Conservation (phyloP, 73 alveolate species). For the Symbiodinium pilosum region DNA sequence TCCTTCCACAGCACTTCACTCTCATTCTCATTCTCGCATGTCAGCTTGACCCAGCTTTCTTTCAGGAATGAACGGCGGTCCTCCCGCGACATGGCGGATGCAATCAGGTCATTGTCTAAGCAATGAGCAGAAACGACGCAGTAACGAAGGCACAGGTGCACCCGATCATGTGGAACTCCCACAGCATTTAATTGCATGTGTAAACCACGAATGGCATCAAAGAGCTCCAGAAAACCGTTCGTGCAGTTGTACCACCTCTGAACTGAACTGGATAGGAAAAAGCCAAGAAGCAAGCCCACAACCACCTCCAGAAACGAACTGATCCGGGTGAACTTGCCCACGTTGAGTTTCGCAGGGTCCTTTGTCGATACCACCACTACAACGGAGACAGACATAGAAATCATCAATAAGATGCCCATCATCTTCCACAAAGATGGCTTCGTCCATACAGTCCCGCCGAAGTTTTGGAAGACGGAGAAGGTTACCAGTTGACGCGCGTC, state of each 20-base stretch:
- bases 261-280: slow-evolving; percentile 77
- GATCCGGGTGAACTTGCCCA: slow-evolving; percentile 26
- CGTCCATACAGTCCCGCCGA: slow-evolving; percentile 90
- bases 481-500: slow-evolving; percentile 76
- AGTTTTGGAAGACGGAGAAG: slow-evolving; percentile 48
- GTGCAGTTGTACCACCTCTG: slow-evolving; percentile 94
- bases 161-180: slow-evolving; percentile 68
- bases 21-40: slow-evolving; percentile 6
- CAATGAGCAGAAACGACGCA: slow-evolving; percentile 75
- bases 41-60: slow-evolving; percentile 38
- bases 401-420: slow-evolving; percentile 74
- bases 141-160: slow-evolving; percentile 82
- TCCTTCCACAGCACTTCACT: not conserved
- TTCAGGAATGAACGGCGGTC: slow-evolving; percentile 24
- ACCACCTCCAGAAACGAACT: slow-evolving; percentile 77
- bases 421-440: slow-evolving; percentile 82
- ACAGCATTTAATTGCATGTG: slow-evolving; percentile 79
- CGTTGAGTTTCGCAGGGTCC: slow-evolving; percentile 86
- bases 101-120: slow-evolving; percentile 40
- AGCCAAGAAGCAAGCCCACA: slow-evolving; percentile 82
- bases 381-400: slow-evolving; percentile 26
- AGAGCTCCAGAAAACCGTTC: slow-evolving; percentile 86
- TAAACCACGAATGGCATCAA: slow-evolving; percentile 85
- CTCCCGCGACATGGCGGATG: slow-evolving; percentile 36
- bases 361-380: slow-evolving; percentile 18